Evolutionary conservation across 148 eudicot species (phyloP), one percentile per base, ranked within the genome.

Genomic region (Silene latifolia): DNA sequence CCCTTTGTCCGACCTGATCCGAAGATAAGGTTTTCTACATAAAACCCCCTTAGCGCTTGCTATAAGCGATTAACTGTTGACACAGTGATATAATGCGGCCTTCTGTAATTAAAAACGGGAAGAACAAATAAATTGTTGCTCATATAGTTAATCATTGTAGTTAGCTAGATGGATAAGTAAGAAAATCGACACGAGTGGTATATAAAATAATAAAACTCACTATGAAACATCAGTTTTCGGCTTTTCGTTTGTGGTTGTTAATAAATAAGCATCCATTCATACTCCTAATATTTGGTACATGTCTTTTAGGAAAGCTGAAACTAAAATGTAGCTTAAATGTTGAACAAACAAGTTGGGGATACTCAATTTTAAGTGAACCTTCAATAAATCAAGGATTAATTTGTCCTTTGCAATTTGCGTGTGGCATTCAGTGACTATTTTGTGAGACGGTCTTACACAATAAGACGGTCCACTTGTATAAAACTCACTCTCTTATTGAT

Each of bases 221-320:
- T 4, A 63, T 2, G 1, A 29, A 29, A 27, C 3, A 32, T 32
- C 35, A 32, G 35, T 32, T 32, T 32, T 32, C 5, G 44, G 20
- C 46, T 61, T 73, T 73, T 15, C 8, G 58, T 29, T 61, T 73
- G 58, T 73, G 58, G 68, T 42, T 5, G 5, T 27, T 29, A 71
- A 29, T 56, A 54, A 59, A 27, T 39, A 54, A 60, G 57, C 20
- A 15, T 20, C n/a, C 44, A 13, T 60, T 8, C 14, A 42, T 61
- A 18, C 39, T 73, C 12, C 6, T 12, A 23, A 19, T 47, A 66
- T 35, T 67, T 75, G 72, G 78, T 75, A 54, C 54, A 67, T 67
- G 65, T 54, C 46, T 4, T 14, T 64, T 56, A 54, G 64, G 23
- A 14, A 21, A 53, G 32, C 32, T 72, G 25, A 18, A 23, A 42